Evolutionary conservation across 495 filamentous ascomycete species (phyloP).

Genomic region (Penicillium ucsense): DNA sequence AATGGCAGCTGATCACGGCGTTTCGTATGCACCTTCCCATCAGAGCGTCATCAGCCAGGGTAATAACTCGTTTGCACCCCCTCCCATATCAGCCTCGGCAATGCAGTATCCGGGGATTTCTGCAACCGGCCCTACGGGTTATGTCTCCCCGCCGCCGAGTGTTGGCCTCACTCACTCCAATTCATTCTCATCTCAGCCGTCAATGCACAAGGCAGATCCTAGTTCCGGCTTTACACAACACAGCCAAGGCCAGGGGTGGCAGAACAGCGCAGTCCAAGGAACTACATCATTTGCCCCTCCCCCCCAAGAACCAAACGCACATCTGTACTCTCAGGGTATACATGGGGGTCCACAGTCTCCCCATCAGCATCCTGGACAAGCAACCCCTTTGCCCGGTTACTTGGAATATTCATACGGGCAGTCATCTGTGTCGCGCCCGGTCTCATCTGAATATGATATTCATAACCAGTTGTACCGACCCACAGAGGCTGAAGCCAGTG

Average conservation of each 20-base stretch:
- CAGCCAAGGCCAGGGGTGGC: conserved; percentile 4
- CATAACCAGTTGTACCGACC: conserved; percentile 74
- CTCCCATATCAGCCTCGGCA: conserved; percentile 11
- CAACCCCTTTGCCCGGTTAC: conserved; percentile 37
- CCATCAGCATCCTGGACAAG: conserved; percentile 11
- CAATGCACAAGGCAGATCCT: conserved; percentile 17
- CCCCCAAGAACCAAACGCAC: conserved; percentile 36
- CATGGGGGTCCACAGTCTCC: conserved; percentile 15
- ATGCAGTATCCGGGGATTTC: conserved; percentile 24
- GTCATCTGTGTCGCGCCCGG: conserved; percentile 23
- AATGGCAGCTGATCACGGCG: conserved; percentile 51
- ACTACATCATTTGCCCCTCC: conserved; percentile 37
- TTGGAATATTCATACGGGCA: conserved; percentile 47
- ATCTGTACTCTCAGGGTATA: conserved; percentile 24
- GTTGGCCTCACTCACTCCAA: conserved; percentile 18
- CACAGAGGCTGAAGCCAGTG: conserved; percentile 49
- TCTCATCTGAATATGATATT: conserved; percentile 47
- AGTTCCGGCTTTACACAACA: conserved; percentile 26
- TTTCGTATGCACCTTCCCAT: conserved; percentile 30
- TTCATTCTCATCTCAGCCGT: conserved; percentile 18
- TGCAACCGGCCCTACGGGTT: conserved; percentile 15
- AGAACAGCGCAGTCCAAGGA: conserved; percentile 2
- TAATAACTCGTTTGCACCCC: conserved; percentile 17
- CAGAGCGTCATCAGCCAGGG: conserved; percentile 20
- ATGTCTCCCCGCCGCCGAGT: conserved; percentile 31